phyloP scores from a whole-genome alignment of 495 filamentous ascomycete genomes.

The Tuber borchii region DNA sequence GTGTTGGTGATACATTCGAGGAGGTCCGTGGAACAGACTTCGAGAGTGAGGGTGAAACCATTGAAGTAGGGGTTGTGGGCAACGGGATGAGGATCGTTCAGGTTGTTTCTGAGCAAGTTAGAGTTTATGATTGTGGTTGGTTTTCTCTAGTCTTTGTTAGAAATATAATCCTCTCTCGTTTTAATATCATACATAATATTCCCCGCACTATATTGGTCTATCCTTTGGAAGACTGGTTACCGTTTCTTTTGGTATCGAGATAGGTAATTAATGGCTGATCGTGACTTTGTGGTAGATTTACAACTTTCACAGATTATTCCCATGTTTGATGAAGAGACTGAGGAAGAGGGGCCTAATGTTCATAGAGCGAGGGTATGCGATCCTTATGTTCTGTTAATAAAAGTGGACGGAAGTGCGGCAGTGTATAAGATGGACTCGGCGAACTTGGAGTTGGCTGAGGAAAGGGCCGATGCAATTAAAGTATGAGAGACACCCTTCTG shows the following conservation, averaged over 20 bases:
- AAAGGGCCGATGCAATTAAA: constrained; percentile 51
- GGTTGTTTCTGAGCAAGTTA: constrained; percentile 71
- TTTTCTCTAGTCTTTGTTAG: constrained; percentile 11
- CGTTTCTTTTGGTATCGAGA: constrained; percentile 10
- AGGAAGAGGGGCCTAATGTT: constrained; percentile 64
- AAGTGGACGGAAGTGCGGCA: constrained; percentile 70
- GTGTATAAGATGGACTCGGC: constrained; percentile 68
- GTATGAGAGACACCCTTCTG: constrained; percentile 29
- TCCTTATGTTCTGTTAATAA: constrained; percentile 76
- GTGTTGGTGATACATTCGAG: constrained; percentile 53
- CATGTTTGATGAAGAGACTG: constrained; percentile 79
- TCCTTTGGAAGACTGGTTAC: background rate
- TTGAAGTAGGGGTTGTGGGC: constrained; percentile 73
- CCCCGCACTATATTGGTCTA: background rate
- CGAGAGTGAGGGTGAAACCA: constrained; percentile 73
- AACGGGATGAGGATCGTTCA: constrained; percentile 72
- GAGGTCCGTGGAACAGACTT: constrained; percentile 70
- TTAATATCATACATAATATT: background rate
- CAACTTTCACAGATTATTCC: constrained; percentile 82
- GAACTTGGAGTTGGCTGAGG: constrained; percentile 74
- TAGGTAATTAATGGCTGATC: constrained; percentile 11
- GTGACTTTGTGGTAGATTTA: constrained; percentile 55
- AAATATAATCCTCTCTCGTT: constrained; percentile 1
- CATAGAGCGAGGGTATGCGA: constrained; percentile 78
- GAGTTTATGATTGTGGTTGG: constrained; percentile 81